Percentiles rank a stretch among this genome's conserved stretches.
phyloP scores from a whole-genome alignment of 495 filamentous ascomycete genomes.

The Talaromyces stipitatus region DNA sequence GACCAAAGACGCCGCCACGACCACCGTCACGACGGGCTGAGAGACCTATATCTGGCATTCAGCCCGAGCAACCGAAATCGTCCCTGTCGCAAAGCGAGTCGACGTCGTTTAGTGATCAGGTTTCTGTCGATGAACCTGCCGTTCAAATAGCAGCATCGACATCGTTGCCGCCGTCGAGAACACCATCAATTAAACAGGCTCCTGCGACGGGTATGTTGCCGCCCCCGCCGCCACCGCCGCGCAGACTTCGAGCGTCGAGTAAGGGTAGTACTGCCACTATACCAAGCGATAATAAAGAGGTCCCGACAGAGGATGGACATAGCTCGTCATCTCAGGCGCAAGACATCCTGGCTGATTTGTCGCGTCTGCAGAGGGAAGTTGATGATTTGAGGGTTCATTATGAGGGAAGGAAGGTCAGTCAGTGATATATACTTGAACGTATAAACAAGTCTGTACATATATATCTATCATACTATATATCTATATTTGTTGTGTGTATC shows the following conservation, averaged over 20 bases:
- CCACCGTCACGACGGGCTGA: slow-evolving; percentile 13
- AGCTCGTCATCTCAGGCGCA: slow-evolving; percentile 28
- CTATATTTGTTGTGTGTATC: no score
- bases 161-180: slow-evolving; percentile 18
- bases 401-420: slow-evolving; percentile 24
- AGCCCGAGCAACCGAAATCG: neutral
- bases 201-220: slow-evolving; percentile 19
- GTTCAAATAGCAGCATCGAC: neutral
- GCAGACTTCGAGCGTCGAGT: slow-evolving; percentile 47
- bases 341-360: slow-evolving; percentile 61
- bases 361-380: slow-evolving; percentile 62
- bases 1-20: slow-evolving; percentile 12
- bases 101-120: neutral
- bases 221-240: slow-evolving; percentile 56
- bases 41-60: neutral
- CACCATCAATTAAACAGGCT: slow-evolving; percentile 16
- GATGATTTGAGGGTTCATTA: slow-evolving; percentile 58
- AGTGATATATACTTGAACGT: slow-evolving; percentile 5
- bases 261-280: slow-evolving; percentile 28
- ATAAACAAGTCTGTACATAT: neutral
- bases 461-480: neutral
- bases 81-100: slow-evolving; percentile 2
- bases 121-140: slow-evolving; percentile 8
- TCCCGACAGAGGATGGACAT: neutral
- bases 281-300: neutral